These are phyloP conservation scores for Aureobasidium sp. DNA, from an alignment of 2,329 filamentous ascomycete species.

Conservation along the genomic window DNA sequence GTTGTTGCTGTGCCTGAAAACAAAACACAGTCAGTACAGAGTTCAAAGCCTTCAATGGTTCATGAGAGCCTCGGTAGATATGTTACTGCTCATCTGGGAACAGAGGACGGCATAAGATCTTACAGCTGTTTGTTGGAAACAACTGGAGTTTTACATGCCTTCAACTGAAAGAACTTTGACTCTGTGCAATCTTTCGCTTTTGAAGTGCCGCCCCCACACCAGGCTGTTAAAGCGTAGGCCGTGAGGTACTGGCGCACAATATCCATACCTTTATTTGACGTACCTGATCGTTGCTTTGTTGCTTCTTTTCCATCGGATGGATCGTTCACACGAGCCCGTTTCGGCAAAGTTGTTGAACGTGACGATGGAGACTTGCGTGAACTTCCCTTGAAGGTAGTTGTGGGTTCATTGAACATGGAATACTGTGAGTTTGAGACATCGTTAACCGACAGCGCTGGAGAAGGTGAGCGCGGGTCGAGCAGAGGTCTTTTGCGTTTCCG, in stretches of 20 bases:
- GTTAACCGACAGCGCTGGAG: not conserved
- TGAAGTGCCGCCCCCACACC: not conserved
- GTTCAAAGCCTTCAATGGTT: not conserved
- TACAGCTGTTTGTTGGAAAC: not conserved
- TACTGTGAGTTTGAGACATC: slow-evolving; percentile 13
- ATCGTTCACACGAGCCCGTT: not conserved
- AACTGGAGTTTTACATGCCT: not conserved
- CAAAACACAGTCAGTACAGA: not conserved
- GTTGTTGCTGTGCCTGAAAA: not conserved
- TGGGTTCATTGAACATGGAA: slow-evolving; percentile 9
- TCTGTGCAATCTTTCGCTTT: not conserved
- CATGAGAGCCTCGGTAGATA: not conserved
- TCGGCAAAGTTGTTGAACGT: not conserved
- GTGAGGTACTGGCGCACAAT: not conserved
- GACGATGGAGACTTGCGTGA: not conserved
- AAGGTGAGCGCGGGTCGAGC: not conserved
- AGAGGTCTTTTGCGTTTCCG: not conserved
- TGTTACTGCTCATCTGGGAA: not conserved
- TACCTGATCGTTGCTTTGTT: not conserved
- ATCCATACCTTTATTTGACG: not conserved
- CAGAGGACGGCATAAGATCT: not conserved
- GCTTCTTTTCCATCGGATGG: not conserved
- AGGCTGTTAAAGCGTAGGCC: not conserved
- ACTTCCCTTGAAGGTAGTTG: not conserved
- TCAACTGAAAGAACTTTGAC: not conserved